Conservation (phyloP, 2,329 filamentous ascomycete genomes). For the Alternaria burnsii region DNA sequence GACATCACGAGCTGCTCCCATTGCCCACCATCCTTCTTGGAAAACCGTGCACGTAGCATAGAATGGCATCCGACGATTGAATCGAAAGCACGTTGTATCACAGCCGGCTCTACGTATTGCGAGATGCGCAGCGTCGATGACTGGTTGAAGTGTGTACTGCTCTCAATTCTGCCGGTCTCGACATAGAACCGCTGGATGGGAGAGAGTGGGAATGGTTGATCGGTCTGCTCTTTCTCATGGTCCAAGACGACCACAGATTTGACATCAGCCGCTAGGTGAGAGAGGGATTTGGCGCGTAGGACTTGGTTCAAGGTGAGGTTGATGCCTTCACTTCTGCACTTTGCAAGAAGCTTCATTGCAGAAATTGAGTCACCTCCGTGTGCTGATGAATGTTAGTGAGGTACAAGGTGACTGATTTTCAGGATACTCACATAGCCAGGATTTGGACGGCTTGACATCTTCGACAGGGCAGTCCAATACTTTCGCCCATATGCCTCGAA, state of each 20-base stretch:
- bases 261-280: constrained; percentile 37
- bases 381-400: constrained; percentile 25
- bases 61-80: constrained; percentile 40
- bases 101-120: constrained; percentile 27
- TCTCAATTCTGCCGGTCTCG: constrained; percentile 37
- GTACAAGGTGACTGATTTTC: neutral
- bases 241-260: constrained; percentile 12
- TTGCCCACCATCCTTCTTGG: constrained; percentile 15
- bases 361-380: constrained; percentile 46
- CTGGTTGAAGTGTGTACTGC: constrained; percentile 56
- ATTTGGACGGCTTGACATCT: constrained; percentile 35
- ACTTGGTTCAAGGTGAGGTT: constrained; percentile 44
- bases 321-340: constrained; percentile 43
- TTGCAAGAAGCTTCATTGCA: constrained; percentile 45
- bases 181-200: constrained; percentile 59
- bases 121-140: constrained; percentile 54
- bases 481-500: constrained; percentile 53
- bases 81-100: constrained; percentile 37
- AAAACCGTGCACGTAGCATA: constrained; percentile 47
- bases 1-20: constrained; percentile 37
- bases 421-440: constrained; percentile 41
- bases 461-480: constrained; percentile 51
- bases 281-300: constrained; percentile 43
- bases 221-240: constrained; percentile 28
- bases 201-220: constrained; percentile 53